These are phyloP conservation scores for Triangularia verruculosa DNA, from an alignment of 2,329 filamentous ascomycete species.

Conservation along the genomic window DNA sequence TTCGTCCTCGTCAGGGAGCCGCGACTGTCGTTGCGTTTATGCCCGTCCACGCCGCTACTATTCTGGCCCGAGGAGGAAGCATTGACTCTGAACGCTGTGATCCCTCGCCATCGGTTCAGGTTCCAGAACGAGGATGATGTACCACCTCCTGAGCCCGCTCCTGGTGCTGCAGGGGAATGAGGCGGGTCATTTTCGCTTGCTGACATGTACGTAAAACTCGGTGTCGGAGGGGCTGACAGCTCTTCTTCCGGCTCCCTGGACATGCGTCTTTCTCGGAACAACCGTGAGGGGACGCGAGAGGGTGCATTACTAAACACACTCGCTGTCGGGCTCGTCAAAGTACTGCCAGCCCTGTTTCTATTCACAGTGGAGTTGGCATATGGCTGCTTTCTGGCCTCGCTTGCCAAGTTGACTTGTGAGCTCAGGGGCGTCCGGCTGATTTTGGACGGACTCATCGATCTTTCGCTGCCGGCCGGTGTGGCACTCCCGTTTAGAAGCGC, in stretches of 20 bases:
- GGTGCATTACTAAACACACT: conserved; percentile 29
- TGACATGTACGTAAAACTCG: conserved; percentile 52
- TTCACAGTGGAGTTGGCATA: conserved; percentile 34
- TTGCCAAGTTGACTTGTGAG: conserved; percentile 39
- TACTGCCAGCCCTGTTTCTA: conserved; percentile 13
- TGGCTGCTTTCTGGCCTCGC: conserved; percentile 46
- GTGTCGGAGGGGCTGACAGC: conserved; percentile 46
- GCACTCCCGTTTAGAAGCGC: conserved; percentile 32
- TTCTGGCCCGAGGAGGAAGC: conserved; percentile 13
- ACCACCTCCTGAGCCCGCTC: conserved; percentile 20
- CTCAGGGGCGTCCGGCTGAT: conserved; percentile 37
- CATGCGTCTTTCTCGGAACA: conserved; percentile 24
- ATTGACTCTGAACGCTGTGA: conserved; percentile 33
- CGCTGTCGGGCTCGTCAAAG: conserved; percentile 40
- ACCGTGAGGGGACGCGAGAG: conserved; percentile 9
- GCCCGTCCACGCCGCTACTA: conserved; percentile 21
- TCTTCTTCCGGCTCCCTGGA: conserved; percentile 18
- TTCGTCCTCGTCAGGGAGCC: conserved; percentile 24
- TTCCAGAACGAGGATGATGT: conserved; percentile 55
- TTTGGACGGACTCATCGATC: conserved; percentile 56
- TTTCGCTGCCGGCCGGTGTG: conserved; percentile 44
- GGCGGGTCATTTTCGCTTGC: conserved; percentile 40
- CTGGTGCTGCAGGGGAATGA: neutral
- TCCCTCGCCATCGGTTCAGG: conserved; percentile 50
- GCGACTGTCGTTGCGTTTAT: conserved; percentile 22